phyloP scores from a whole-genome alignment of 2,329 filamentous ascomycete species.

The Fusarium nodosum region DNA sequence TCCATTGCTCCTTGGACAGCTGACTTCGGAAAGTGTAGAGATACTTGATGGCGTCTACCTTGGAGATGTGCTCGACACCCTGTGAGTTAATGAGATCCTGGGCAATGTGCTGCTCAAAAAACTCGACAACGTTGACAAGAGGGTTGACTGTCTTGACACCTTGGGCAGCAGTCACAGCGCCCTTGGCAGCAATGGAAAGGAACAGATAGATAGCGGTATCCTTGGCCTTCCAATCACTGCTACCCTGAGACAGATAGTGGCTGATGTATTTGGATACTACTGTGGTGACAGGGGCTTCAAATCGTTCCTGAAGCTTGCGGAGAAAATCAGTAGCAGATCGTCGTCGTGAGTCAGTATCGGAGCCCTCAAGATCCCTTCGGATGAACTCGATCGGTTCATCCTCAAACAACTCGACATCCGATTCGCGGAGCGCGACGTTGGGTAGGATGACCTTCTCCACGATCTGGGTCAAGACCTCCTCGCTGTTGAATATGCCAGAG shows the following conservation, averaged over 20 bases:
- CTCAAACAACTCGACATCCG: constrained; percentile 95
- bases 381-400: constrained; percentile 99
- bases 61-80: constrained; percentile 84
- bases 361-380: constrained; percentile 92
- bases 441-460: constrained; percentile 96
- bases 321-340: constrained; percentile 96
- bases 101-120: constrained; percentile 94
- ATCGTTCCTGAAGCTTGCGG: constrained; percentile 87
- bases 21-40: constrained; percentile 97
- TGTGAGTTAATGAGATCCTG: constrained; percentile 82
- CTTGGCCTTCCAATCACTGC: constrained; percentile 94
- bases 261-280: constrained; percentile 91
- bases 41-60: constrained; percentile 98
- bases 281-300: constrained; percentile 84
- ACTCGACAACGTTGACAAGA: constrained; percentile 90
- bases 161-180: constrained; percentile 85
- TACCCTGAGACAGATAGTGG: constrained; percentile 85
- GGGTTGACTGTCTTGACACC: constrained; percentile 92
- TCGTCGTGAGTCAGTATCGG: constrained; percentile 92
- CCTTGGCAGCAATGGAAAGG: constrained; percentile 93
- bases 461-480: constrained; percentile 83
- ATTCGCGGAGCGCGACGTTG: constrained; percentile 91
- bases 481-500: constrained; percentile 86
- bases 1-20: constrained; percentile 92
- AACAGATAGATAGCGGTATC: constrained; percentile 98